These are phyloP conservation scores for Boletus insuetus DNA, from an alignment of 768 basidiomycete genomes.

Conservation along the genomic window DNA sequence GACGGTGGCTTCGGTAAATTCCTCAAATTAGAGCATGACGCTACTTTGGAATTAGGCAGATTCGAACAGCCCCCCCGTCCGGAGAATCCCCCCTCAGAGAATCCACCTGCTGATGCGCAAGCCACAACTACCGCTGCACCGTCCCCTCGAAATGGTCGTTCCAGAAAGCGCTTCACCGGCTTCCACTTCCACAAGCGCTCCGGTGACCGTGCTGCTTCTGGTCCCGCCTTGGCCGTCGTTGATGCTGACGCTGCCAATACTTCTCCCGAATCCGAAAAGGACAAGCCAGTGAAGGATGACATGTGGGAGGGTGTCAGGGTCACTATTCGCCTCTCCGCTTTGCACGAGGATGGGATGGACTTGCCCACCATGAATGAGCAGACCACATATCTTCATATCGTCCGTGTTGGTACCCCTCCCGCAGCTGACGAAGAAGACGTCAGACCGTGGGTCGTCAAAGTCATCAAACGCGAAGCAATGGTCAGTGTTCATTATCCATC, in stretches of 20 bases:
- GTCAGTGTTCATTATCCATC: slow-evolving; percentile 35
- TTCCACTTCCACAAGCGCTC: slow-evolving; percentile 65
- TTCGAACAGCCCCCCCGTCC: slow-evolving; percentile 45
- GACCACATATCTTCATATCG: slow-evolving; percentile 82
- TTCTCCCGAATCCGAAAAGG: slow-evolving; percentile 36
- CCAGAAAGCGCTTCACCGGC: slow-evolving; percentile 59
- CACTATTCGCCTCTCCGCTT: slow-evolving; percentile 75
- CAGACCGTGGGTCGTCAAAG: slow-evolving; percentile 87
- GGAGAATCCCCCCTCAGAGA: slow-evolving; percentile 9
- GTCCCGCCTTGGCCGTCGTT: slow-evolving; percentile 76
- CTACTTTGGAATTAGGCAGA: slow-evolving; percentile 76
- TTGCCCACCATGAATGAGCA: slow-evolving; percentile 78
- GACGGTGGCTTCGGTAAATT: slow-evolving; percentile 81
- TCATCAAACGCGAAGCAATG: slow-evolving; percentile 88
- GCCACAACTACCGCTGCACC: slow-evolving; percentile 11
- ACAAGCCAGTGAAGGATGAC: slow-evolving; percentile 46
- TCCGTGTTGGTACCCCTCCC: slow-evolving; percentile 56
- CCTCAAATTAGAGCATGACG: slow-evolving; percentile 74
- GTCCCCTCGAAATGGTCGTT: slow-evolving; percentile 19
- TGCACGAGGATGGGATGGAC: slow-evolving; percentile 72
- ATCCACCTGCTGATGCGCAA: slow-evolving; percentile 8
- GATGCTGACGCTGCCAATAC: slow-evolving; percentile 54
- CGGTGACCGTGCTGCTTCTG: slow-evolving; percentile 54
- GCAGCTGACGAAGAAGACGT: slow-evolving; percentile 50
- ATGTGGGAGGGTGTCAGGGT: slow-evolving; percentile 68